Percentiles rank a stretch among this genome's conserved stretches.
These are phyloP conservation scores for Lactarius trivialis DNA, from an alignment of 768 basidiomycete genomes.

Conservation along the genomic window DNA sequence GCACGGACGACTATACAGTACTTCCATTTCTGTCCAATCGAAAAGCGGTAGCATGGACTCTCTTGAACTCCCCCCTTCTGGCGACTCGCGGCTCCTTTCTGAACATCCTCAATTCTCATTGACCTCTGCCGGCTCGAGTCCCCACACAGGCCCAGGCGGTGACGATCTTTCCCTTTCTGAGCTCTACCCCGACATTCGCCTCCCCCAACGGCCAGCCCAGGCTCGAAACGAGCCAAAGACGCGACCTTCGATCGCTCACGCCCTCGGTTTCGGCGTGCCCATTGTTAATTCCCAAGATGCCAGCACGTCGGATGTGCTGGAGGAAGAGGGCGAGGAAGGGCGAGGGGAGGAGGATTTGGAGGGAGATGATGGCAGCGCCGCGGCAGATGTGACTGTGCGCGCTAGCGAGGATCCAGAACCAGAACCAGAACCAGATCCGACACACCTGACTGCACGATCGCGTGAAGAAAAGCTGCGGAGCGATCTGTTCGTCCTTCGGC, in stretches of 20 bases:
- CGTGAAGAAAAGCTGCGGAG: constrained; percentile 70
- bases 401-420: constrained; percentile 22
- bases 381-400: constrained; percentile 26
- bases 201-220: constrained; percentile 24
- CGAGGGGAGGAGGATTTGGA: constrained; percentile 15
- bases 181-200: constrained; percentile 39
- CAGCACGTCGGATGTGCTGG: neutral
- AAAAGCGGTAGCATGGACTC: constrained; percentile 26
- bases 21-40: no score
- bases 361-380: constrained; percentile 15
- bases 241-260: constrained; percentile 11
- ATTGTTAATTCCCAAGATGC: neutral
- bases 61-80: constrained; percentile 22
- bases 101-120: constrained; percentile 36
- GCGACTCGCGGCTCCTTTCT: constrained; percentile 34
- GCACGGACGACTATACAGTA: no score
- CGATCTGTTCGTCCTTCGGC: constrained; percentile 66
- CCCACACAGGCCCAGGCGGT: constrained; percentile 37
- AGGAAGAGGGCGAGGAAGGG: constrained; percentile 21
- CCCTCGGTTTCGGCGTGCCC: constrained; percentile 13
- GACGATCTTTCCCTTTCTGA: constrained; percentile 50
- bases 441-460: constrained; percentile 30
- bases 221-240: constrained; percentile 1
- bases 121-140: constrained; percentile 27
- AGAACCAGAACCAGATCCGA: neutral